Evolutionary conservation across 305 asterid genomes (phyloP).

Genomic region (Fraxinus greggii): DNA sequence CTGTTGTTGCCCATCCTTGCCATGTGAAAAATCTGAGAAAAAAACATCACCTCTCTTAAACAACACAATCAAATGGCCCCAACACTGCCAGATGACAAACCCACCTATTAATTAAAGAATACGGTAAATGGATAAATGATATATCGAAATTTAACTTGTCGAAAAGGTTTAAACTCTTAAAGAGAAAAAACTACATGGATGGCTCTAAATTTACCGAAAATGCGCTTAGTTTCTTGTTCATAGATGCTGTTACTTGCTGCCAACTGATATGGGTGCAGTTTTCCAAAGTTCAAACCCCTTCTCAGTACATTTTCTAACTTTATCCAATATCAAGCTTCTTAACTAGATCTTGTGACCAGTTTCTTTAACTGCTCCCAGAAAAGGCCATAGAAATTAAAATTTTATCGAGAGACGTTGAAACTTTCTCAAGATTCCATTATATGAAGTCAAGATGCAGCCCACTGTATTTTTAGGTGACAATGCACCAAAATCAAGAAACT

Average conservation of each 20-base stretch:
- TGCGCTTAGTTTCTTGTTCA: background rate
- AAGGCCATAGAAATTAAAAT: background rate
- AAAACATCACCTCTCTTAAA: conserved; percentile 16
- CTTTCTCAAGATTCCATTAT: conserved; percentile 35
- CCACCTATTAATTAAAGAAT: background rate
- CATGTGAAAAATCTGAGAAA: conserved; percentile 50
- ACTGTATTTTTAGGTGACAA: conserved; percentile 21
- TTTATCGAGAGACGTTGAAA: conserved; percentile 22
- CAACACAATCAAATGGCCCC: conserved; percentile 11
- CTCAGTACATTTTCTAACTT: background rate
- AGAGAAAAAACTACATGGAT: background rate
- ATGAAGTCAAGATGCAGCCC: conserved; percentile 24
- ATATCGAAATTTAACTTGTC: background rate
- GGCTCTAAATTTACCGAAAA: background rate
- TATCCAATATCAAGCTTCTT: background rate
- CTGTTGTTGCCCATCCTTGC: conserved; percentile 36
- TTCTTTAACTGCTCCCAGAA: background rate
- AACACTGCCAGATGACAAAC: conserved; percentile 19
- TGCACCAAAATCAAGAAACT: conserved; percentile 36
- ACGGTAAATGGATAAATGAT: background rate
- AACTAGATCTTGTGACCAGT: background rate
- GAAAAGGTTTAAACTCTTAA: background rate
- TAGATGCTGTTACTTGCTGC: background rate
- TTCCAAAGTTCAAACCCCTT: background rate
- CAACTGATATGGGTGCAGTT: conserved; percentile 2